phyloP scores from a whole-genome alignment of 169 alveolate species.

The Plasmodium malariae region DNA sequence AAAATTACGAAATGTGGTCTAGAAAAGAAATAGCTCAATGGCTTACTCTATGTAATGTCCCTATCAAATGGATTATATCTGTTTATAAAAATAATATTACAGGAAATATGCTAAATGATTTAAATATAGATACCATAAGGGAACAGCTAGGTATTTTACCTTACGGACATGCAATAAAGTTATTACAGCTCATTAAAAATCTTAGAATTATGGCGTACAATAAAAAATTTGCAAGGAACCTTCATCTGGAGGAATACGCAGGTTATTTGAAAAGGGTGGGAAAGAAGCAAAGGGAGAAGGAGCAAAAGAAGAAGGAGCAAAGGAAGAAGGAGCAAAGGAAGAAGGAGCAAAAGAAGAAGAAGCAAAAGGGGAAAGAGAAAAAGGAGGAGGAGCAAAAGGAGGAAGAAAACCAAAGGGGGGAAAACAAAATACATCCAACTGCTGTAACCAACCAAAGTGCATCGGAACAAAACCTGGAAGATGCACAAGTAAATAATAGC shows the following conservation, averaged over 20 bases:
- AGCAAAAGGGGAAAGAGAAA: neutral
- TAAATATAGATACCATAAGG: constrained; percentile 21
- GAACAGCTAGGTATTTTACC: constrained; percentile 51
- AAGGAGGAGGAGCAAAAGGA: neutral
- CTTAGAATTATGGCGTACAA: constrained; percentile 43
- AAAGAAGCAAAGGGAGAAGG: constrained; percentile 2
- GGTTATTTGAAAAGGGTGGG: constrained; percentile 8
- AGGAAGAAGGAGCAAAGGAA: neutral
- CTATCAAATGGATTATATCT: constrained; percentile 34
- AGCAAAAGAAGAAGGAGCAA: constrained; percentile 4
- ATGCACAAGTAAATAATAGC: too few relatives aligned
- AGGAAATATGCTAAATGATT: constrained; percentile 7
- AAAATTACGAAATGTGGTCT: constrained; percentile 41
- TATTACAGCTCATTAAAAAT: constrained; percentile 51
- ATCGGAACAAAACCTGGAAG: too few relatives aligned
- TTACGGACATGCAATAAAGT: constrained; percentile 59
- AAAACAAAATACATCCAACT: too few relatives aligned
- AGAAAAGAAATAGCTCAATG: constrained; percentile 52
- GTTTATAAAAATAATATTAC: constrained; percentile 59
- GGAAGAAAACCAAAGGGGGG: neutral
- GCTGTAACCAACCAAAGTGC: too few relatives aligned
- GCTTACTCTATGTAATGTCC: constrained; percentile 43
- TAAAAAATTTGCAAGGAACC: constrained; percentile 5
- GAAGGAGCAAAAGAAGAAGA: neutral
- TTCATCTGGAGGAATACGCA: constrained; percentile 43